Evolutionary conservation across 495 filamentous ascomycete species (phyloP).

Genomic region (Penicillium ochrochloron): DNA sequence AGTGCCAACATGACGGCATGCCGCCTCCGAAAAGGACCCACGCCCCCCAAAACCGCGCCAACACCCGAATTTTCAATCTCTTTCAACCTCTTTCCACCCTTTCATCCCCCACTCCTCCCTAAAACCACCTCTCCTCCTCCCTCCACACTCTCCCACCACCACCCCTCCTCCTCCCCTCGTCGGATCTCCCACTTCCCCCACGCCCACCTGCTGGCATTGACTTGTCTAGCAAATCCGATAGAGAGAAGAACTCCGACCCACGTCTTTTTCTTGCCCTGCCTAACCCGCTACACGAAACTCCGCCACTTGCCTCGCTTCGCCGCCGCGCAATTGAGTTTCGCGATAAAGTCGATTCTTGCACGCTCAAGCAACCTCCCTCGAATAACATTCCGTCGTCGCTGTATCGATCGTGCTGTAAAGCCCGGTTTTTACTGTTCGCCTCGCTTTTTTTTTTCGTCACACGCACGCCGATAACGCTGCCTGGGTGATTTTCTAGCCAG

Average conservation of each 20-base stretch:
- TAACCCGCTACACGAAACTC: not conserved
- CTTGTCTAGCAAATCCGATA: constrained; percentile 53
- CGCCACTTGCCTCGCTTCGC: constrained; percentile 2
- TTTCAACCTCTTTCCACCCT: constrained; percentile 31
- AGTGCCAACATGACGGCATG: constrained; percentile 36
- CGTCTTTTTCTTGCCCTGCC: constrained; percentile 18
- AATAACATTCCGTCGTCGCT: constrained; percentile 3
- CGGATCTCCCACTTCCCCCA: constrained; percentile 28
- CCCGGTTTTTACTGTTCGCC: not conserved
- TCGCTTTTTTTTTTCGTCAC: not conserved
- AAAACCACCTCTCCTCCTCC: constrained; percentile 36
- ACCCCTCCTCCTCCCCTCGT: constrained; percentile 37
- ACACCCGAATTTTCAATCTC: constrained; percentile 41
- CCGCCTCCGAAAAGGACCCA: constrained; percentile 26
- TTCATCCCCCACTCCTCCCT: constrained; percentile 35
- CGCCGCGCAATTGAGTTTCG: constrained; percentile 32
- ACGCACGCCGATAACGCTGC: not conserved
- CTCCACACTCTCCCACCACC: constrained; percentile 41
- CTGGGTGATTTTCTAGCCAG: constrained; percentile 1
- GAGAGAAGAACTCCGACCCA: constrained; percentile 22
- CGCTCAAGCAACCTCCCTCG: not conserved
- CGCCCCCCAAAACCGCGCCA: constrained; percentile 10
- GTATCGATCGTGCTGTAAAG: constrained; percentile 7
- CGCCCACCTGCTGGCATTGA: constrained; percentile 56
- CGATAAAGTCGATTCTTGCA: not conserved